Evolutionary conservation across 1,284 basidiomycete genomes (phyloP), one percentile per base, ranked within the genome.

Genomic region (Omphalotus olearius): DNA sequence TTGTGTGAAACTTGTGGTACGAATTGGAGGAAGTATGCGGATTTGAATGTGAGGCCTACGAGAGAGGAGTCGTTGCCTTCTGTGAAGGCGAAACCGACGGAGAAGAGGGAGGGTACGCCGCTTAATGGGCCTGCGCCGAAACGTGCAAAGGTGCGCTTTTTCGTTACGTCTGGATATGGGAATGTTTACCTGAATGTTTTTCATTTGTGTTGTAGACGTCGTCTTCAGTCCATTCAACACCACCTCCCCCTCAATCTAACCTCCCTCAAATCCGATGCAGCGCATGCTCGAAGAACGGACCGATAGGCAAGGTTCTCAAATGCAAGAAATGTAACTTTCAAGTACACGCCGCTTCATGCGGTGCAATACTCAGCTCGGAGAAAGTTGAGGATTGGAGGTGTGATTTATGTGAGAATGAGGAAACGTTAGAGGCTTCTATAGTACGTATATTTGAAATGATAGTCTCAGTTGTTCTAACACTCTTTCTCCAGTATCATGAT

Each of bases 1-100:
- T 79, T 94, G 57, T 93, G 92, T 66, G 88, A 93, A 46, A 76
- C 67, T 28, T 95, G 92, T 62, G 91, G 92, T 46, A 74, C 76
- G 35, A 83, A 81, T 59, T 95, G 91, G 84, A 74, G 92, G 57
- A 94, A 93, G 67, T 95, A 95, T 64, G 92, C 91, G 0, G 91
- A 94, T 60, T 69, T 91, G 39, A 88, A 85, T 60, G 83, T 88
- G 16, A 74, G 86, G 37, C 82, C 83, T 4, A 60, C 82, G 26
- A 76, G 88, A 18, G 89, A 91, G 52, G 88, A 89, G 40, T 71
- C 74, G 59, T 73, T 14, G 67, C 72, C 2, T 61, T 10, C 71
- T 0, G 72, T 71, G 43, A 83, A 80, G 66, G 62, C 64, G 6
- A 78, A 75, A 57, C 50, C 62, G 5, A 33, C 16, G 6, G 84